Conservation (phyloP, 2,329 filamentous ascomycete genomes). For the Trichoderma sp. region DNA sequence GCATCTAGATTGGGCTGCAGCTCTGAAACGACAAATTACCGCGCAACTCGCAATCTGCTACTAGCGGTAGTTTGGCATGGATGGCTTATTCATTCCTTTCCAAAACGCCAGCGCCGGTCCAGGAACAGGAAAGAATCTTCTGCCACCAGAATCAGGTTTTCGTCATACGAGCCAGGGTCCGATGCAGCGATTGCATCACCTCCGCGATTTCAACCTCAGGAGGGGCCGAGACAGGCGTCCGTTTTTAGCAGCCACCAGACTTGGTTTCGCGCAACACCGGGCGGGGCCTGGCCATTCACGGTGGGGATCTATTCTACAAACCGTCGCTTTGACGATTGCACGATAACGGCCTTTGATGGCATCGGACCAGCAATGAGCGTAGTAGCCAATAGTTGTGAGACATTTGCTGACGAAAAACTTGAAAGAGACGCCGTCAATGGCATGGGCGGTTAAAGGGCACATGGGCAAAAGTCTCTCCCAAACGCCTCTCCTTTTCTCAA, state of each 20-base stretch:
- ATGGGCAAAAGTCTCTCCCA: background rate
- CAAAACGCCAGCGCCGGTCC: background rate
- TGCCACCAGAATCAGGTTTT: slow-evolving; percentile 2
- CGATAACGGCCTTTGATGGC: background rate
- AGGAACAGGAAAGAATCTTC: slow-evolving; percentile 15
- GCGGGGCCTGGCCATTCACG: background rate
- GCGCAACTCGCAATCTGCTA: background rate
- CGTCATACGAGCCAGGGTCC: background rate
- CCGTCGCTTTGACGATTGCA: background rate
- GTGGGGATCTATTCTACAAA: background rate
- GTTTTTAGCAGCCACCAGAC: background rate
- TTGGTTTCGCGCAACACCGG: background rate
- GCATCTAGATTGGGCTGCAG: background rate
- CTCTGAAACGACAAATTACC: background rate
- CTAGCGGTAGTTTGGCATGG: background rate
- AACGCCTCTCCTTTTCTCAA: background rate
- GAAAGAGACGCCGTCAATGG: background rate
- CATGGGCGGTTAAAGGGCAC: background rate
- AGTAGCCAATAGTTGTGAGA: background rate
- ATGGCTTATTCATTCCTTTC: background rate
- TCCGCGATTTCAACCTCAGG: slow-evolving; percentile 1
- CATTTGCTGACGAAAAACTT: background rate
- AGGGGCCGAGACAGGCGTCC: slow-evolving; percentile 10
- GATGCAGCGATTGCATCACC: slow-evolving; percentile 7
- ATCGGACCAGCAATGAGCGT: background rate